Conservation (phyloP, 2,329 filamentous ascomycete genomes). For the Metarhizium sp. region DNA sequence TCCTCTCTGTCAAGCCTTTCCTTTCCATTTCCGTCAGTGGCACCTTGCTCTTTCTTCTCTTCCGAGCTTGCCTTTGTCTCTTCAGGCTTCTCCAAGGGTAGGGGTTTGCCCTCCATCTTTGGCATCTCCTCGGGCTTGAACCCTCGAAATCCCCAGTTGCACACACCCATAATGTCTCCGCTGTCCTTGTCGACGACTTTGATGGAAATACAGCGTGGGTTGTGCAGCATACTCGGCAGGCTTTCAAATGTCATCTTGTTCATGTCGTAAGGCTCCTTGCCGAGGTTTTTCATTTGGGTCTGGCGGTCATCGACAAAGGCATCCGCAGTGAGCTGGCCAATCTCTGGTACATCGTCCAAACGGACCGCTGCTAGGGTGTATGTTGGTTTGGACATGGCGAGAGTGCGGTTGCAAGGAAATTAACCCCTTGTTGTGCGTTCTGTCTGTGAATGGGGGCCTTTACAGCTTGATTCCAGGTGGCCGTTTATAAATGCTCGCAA, state of each 20-base stretch:
- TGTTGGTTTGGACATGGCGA: slow-evolving; percentile 10
- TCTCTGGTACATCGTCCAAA: slow-evolving; percentile 18
- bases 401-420: not conserved
- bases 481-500: not conserved
- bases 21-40: not conserved
- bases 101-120: slow-evolving; percentile 8
- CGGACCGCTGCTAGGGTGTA: slow-evolving; percentile 14
- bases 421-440: not conserved
- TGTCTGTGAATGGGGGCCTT: not conserved
- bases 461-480: not conserved
- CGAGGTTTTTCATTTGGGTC: slow-evolving; percentile 25
- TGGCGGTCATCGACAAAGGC: slow-evolving; percentile 24
- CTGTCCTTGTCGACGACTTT: slow-evolving; percentile 22
- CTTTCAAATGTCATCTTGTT: slow-evolving; percentile 14
- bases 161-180: slow-evolving; percentile 19
- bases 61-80: not conserved
- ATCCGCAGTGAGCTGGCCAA: slow-evolving; percentile 18
- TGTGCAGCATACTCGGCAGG: slow-evolving; percentile 14
- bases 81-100: not conserved
- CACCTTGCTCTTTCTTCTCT: not conserved
- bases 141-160: slow-evolving; percentile 22
- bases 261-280: slow-evolving; percentile 18
- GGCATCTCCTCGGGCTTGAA: slow-evolving; percentile 16
- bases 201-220: slow-evolving; percentile 16
- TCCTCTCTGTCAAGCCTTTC: slow-evolving; percentile 5